phyloP scores from a whole-genome alignment of 805 yeast genomes.

The Vanderwaltozyma verrucispora region DNA sequence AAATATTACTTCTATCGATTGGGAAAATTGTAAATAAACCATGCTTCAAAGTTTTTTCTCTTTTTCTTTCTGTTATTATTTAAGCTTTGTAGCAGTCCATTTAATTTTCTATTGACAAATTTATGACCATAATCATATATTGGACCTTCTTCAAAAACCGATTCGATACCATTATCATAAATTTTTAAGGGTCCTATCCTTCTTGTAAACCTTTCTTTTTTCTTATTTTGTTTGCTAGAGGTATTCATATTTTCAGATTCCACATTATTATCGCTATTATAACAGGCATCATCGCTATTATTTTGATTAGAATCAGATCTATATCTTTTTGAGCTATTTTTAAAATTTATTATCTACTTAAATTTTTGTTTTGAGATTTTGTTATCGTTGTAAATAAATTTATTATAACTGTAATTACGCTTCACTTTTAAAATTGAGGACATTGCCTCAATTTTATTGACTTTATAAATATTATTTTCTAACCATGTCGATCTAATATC shows the following conservation, averaged over 20 bases:
- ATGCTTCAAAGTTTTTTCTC: constrained; percentile 1
- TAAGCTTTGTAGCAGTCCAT: constrained; percentile 7
- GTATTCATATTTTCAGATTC: too few species aligned
- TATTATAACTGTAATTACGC: background rate
- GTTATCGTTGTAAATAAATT: background rate
- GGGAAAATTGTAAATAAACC: constrained; percentile 14
- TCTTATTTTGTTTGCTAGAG: too few species aligned
- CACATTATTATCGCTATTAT: background rate
- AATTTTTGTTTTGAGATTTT: constrained; percentile 14
- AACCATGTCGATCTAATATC: constrained; percentile 25
- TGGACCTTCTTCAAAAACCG: constrained; percentile 13
- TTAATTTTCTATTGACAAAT: constrained; percentile 14
- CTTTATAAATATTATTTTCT: constrained; percentile 16
- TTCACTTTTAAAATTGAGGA: too few species aligned
- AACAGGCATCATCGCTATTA: background rate
- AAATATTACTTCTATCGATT: too few species aligned
- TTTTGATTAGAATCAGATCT: background rate
- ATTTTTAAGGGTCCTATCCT: constrained; percentile 25
- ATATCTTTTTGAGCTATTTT: background rate
- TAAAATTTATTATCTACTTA: constrained; percentile 11
- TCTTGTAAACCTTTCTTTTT: constrained; percentile 20
- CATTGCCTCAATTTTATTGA: background rate
- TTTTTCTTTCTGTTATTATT: constrained; percentile 3
- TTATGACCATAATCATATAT: constrained; percentile 12
- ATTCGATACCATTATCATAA: constrained; percentile 19